Conservation (phyloP, 805 yeast genomes). For the Candida maris region DNA sequence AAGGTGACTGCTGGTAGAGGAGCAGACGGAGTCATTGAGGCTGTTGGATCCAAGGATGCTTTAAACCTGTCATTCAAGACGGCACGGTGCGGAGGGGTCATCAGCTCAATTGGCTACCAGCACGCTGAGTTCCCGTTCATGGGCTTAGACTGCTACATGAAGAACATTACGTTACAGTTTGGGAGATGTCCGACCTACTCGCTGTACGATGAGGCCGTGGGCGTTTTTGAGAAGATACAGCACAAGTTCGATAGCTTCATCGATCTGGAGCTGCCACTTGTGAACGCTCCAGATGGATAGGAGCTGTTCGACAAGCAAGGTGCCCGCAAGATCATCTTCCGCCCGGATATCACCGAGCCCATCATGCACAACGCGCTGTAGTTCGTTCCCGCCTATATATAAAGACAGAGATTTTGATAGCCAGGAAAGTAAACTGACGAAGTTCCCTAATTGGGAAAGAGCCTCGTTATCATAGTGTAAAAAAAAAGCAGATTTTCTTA, state of each 20-base stretch:
- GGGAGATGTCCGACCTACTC: constrained; percentile 1
- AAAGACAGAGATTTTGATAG: too few relatives aligned
- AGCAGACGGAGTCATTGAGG: constrained; percentile 1
- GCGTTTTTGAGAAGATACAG: background rate
- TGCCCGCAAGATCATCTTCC: background rate
- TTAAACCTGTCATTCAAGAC: background rate
- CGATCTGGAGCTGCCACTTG: background rate
- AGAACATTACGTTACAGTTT: constrained; percentile 1
- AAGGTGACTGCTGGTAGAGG: background rate
- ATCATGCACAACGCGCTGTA: background rate
- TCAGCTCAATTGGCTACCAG: constrained; percentile 1
- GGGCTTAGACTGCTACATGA: constrained; percentile 1
- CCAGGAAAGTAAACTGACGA: too few relatives aligned
- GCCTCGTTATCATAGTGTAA: too few relatives aligned
- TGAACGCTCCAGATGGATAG: background rate
- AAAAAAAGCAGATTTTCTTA: too few relatives aligned
- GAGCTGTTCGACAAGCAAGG: background rate
- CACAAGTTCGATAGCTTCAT: background rate
- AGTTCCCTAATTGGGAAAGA: too few relatives aligned
- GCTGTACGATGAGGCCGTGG: constrained; percentile 1
- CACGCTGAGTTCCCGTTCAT: constrained; percentile 1
- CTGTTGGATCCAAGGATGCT: constrained; percentile 1
- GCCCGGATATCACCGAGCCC: background rate
- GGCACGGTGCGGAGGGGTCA: background rate
- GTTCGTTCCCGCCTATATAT: too few relatives aligned